Percentiles rank a stretch among this genome's conserved stretches.
Conservation (phyloP, 371 early-diverging fungal genomes). For the Apophysomyces variabilis region DNA sequence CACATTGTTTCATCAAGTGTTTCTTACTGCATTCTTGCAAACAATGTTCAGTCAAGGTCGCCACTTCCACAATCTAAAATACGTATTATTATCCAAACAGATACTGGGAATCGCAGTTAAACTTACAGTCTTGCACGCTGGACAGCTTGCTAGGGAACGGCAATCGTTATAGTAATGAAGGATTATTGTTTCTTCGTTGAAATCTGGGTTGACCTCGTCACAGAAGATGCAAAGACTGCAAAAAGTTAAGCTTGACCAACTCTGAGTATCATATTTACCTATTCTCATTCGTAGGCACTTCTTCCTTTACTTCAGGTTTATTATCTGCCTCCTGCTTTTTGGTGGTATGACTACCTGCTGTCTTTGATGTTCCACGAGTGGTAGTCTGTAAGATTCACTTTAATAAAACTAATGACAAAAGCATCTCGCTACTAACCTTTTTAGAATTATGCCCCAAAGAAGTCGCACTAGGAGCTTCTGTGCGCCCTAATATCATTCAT, state of each 20-base stretch:
- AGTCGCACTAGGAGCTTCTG: slow-evolving; percentile 3
- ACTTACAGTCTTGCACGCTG: slow-evolving; percentile 72
- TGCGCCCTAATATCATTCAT: not conserved
- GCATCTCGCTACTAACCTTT: not conserved
- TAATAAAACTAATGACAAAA: not conserved
- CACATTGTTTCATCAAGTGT: slow-evolving; percentile 67
- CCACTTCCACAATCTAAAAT: slow-evolving; percentile 76
- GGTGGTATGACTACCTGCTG: slow-evolving; percentile 8
- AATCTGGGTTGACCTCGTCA: slow-evolving; percentile 66
- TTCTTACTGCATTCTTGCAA: slow-evolving; percentile 67
- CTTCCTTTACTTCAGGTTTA: not conserved
- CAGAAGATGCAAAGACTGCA: slow-evolving; percentile 76
- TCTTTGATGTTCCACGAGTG: slow-evolving; percentile 2
- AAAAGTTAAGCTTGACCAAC: not conserved
- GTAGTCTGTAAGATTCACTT: not conserved
- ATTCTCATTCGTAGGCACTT: not conserved
- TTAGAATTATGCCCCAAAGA: not conserved
- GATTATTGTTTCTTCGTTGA: slow-evolving; percentile 76
- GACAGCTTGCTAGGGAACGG: slow-evolving; percentile 72
- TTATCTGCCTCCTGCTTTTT: not conserved
- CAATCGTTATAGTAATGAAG: slow-evolving; percentile 81
- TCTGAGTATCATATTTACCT: not conserved
- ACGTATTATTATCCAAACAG: slow-evolving; percentile 1
- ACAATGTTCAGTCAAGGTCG: slow-evolving; percentile 65
- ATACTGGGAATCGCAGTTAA: not conserved